These are phyloP conservation scores for Xylaria arbuscula DNA, from an alignment of 2,329 filamentous ascomycete genomes.

Conservation along the genomic window DNA sequence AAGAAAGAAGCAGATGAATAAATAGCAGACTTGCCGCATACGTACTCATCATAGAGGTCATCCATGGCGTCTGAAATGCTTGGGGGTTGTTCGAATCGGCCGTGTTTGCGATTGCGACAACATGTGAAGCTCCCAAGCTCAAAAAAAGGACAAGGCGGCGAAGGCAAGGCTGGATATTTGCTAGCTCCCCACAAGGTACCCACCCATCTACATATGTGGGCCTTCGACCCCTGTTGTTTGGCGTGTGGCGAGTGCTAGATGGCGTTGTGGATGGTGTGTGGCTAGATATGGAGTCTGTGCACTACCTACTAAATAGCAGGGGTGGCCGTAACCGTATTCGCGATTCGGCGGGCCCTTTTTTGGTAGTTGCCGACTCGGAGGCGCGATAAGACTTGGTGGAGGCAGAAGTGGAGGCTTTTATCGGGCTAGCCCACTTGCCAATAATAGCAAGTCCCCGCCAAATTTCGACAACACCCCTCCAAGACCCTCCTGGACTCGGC, in stretches of 20 bases:
- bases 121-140: conserved; percentile 33
- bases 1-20: not conserved
- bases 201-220: not conserved
- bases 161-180: conserved; percentile 28
- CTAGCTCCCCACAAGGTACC: not conserved
- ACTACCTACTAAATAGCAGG: not conserved
- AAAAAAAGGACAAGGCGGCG: conserved; percentile 31
- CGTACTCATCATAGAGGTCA: conserved; percentile 95
- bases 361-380: conserved; percentile 38
- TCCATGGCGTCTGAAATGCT: conserved; percentile 70
- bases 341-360: conserved; percentile 35
- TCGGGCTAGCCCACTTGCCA: conserved; percentile 27
- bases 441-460: conserved; percentile 29
- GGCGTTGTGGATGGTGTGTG: conserved; percentile 2
- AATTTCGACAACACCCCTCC: conserved; percentile 25
- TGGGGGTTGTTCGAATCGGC: conserved; percentile 44
- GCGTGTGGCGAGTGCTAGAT: conserved; percentile 24
- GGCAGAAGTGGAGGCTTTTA: too few relatives aligned
- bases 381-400: conserved; percentile 22
- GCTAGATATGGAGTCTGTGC: conserved; percentile 13
- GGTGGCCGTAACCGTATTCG: not conserved
- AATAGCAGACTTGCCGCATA: conserved; percentile 1
- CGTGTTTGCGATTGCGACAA: conserved; percentile 27
- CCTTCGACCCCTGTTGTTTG: conserved; percentile 5
- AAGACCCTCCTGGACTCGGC: conserved; percentile 26